phyloP scores from a whole-genome alignment of 208 protist genomes.

The Acanthamoeba healyi region DNA sequence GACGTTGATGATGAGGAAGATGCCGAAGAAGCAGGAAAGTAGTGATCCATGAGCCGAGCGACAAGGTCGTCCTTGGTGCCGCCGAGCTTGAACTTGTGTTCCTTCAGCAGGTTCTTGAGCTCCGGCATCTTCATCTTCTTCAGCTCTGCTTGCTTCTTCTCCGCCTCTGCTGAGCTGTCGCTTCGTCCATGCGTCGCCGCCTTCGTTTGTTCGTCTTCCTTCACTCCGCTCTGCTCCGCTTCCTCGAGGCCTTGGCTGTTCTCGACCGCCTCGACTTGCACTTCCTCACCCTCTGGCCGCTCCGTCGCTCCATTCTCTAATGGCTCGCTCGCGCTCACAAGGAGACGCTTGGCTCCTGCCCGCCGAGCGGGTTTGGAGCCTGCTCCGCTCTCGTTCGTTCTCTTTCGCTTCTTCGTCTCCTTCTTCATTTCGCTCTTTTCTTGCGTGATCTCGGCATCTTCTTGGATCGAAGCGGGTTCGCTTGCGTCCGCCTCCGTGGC shows the following conservation, averaged over 20 bases:
- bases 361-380: not conserved
- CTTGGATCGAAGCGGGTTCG: too few relatives aligned
- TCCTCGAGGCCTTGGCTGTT: too few relatives aligned
- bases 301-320: not conserved
- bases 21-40: not conserved
- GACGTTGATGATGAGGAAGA: not conserved
- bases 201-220: not conserved
- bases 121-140: conserved; percentile 38
- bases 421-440: not conserved
- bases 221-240: not conserved
- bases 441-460: not conserved
- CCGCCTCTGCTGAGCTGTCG: not conserved
- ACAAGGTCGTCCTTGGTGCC: conserved; percentile 19
- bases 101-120: not conserved
- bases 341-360: not conserved
- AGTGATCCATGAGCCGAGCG: conserved; percentile 15
- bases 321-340: not conserved
- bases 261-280: not conserved
- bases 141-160: conserved; percentile 13
- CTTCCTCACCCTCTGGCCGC: too few relatives aligned
- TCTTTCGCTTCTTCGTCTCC: conserved; percentile 44
- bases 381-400: not conserved
- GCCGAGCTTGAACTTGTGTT: not conserved
- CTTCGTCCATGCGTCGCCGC: not conserved
- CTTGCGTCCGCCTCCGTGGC: too few relatives aligned